Evolutionary conservation across 179 eudicot genomes (phyloP), one percentile per base, ranked within the genome.

Genomic region (Spinacia oleracea): DNA sequence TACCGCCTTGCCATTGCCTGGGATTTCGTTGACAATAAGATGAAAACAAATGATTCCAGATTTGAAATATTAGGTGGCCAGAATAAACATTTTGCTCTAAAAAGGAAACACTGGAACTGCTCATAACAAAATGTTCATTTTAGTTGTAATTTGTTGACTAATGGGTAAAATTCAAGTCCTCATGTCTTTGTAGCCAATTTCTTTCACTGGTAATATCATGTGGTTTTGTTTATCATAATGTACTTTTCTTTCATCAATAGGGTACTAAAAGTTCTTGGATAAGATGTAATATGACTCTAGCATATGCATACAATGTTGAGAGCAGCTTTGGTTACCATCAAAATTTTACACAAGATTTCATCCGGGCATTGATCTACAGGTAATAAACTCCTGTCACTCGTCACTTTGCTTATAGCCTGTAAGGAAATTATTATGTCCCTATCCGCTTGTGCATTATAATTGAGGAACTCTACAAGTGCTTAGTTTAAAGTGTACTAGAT

Each of bases 311-410:
- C 15, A 75, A 43, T 4, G 50, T 75, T 42, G 53, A 25, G 23
- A 45, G 69, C 32, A 59, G n/a, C 46, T 9, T 75, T 60, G 69
- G 68, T 65, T 75, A 75, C 70, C 78, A 75, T 60, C 55, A 58
- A 60, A 75, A 43, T 27, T 45, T 75, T 4, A 75, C 78, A 15
- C 31, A 9, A 23, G 18, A 59, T 16, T 9, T 3, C 9, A 42
- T 75, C 0, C 78, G 70, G 2, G 56, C 70, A 25, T 27, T 75
- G 6, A 18, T 75, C 69, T 75, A 75, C 56, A 75, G 69, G 78
- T 75, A 43, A 62, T 16, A 48, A 58, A 56, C 11, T 21, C 3
- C 29, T 8, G 2, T 23, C 18, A 58, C 15, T 25, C n/a, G n/a
- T n/a, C n/a, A 3, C 4, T 53, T 53, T n/a, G n/a, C n/a, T 58